phyloP scores from a whole-genome alignment of 2,329 filamentous ascomycete genomes.

The Fusarium incarnatum region DNA sequence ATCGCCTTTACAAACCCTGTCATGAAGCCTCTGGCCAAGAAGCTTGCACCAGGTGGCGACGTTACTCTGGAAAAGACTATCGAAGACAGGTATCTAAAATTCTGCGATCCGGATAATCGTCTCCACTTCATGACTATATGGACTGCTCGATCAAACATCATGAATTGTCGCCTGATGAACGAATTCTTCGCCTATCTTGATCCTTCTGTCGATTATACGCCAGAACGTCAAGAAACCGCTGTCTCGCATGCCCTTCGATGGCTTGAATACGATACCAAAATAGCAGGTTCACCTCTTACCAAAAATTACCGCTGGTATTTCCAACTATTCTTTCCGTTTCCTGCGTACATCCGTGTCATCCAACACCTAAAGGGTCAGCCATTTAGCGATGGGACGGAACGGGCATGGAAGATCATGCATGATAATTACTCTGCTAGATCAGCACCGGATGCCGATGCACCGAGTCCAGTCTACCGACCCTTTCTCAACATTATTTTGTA shows the following conservation, averaged over 20 bases:
- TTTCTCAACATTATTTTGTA: constrained; percentile 9
- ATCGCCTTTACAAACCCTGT: constrained; percentile 52
- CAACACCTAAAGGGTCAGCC: constrained; percentile 47
- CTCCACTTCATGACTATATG: constrained; percentile 57
- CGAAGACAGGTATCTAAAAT: constrained; percentile 59
- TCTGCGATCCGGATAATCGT: constrained; percentile 53
- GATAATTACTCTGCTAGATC: constrained; percentile 1
- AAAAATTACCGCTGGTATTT: constrained; percentile 54
- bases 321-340: constrained; percentile 54
- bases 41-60: constrained; percentile 39
- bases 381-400: not conserved
- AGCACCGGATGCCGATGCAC: not conserved
- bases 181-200: constrained; percentile 53
- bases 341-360: constrained; percentile 55
- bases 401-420: constrained; percentile 3
- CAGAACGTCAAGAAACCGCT: constrained; percentile 47
- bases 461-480: not conserved
- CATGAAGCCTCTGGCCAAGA: constrained; percentile 45
- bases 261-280: constrained; percentile 53
- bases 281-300: constrained; percentile 48
- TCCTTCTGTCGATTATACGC: constrained; percentile 40
- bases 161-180: constrained; percentile 63
- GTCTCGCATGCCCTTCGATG: constrained; percentile 49
- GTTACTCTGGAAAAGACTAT: constrained; percentile 54
- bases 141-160: constrained; percentile 56